Evolutionary conservation across 2,329 filamentous ascomycete genomes (phyloP), one percentile per base, ranked within the genome.

Genomic region (Epichloe coenophiala): DNA sequence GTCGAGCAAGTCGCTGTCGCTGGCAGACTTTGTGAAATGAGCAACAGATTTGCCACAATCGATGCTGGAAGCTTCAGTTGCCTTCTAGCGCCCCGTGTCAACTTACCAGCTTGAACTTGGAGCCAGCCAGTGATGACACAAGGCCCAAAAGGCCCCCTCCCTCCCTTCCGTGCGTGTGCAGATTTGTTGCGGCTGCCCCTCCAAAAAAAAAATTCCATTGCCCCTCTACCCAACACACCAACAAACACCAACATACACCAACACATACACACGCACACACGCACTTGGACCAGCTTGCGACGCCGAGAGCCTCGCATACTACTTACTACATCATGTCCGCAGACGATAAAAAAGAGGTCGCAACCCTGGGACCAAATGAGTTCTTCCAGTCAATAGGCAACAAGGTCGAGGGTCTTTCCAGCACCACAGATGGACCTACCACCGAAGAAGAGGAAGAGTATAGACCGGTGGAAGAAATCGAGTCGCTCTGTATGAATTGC

Each of bases 401-500:
- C 59, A 81, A 81, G 67, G 80, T 74, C 53, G 72, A 76, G 56
- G 71, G 74, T 54, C 65, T 81, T 46, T 70, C 68, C 15, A 61
- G 68, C 40, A 60, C 64, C 49, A 60, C 64, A 47, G 66, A 69
- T 53, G 68, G 61, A 49, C 57, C 64, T 47, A 56, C 58, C 49
- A 55, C 55, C 40, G 64, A 62, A 19, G 62, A 63, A 17, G 74
- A 79, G 37, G 76, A 79, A 38, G 76, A 81, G 23, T 68, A 67
- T 51, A 74, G 69, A 56, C 69, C 79, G 4, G 80, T 84, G 41
- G 79, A 84, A 56, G 77, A 84, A 67, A 82, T 84, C 54, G 85
- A 90, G 67, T 88, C 84, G 56, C 74, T 91, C 21, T 91, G 86
- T 73, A 90, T 91, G 86, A 89, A 88, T 71, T 91, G 86, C 69